A percentile compares a stretch with the other conserved stretches of the same genome.
These are phyloP conservation scores for Fusarium sterilihyphosum DNA, from an alignment of 2,329 filamentous ascomycete genomes.

Conservation along the genomic window DNA sequence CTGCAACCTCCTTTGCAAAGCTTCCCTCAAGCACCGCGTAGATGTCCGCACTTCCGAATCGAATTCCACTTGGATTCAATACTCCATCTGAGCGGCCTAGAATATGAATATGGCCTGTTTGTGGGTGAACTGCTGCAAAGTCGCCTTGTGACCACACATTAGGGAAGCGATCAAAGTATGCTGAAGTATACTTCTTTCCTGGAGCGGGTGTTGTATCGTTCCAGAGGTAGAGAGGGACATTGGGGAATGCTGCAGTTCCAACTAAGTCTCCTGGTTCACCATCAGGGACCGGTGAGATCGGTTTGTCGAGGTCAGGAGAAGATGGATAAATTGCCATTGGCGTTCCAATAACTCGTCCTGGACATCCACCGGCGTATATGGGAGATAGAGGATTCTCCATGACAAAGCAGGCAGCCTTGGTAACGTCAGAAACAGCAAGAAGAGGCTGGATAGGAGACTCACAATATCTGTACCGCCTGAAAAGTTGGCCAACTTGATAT, in stretches of 20 bases:
- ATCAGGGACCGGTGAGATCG: slow-evolving; percentile 56
- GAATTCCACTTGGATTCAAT: slow-evolving; percentile 79
- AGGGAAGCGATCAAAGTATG: slow-evolving; percentile 71
- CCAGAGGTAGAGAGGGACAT: slow-evolving; percentile 76
- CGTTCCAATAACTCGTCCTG: slow-evolving; percentile 61
- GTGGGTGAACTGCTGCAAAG: slow-evolving; percentile 76
- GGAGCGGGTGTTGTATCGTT: slow-evolving; percentile 60
- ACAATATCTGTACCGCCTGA: slow-evolving; percentile 83
- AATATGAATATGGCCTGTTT: slow-evolving; percentile 72
- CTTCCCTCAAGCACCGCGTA: slow-evolving; percentile 76
- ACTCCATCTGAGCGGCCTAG: slow-evolving; percentile 81
- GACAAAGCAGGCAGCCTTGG: slow-evolving; percentile 67
- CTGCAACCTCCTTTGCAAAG: slow-evolving; percentile 71
- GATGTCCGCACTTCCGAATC: slow-evolving; percentile 84
- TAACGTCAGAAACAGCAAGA: not conserved
- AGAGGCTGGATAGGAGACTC: slow-evolving; percentile 38
- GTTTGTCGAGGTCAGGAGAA: slow-evolving; percentile 54
- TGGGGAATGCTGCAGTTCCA: slow-evolving; percentile 76
- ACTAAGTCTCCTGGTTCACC: slow-evolving; percentile 82
- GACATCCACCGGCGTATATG: slow-evolving; percentile 66
- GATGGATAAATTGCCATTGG: slow-evolving; percentile 68
- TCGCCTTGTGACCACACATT: slow-evolving; percentile 86
- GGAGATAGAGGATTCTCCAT: slow-evolving; percentile 75
- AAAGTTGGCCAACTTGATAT: slow-evolving; percentile 76
- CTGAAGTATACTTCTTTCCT: slow-evolving; percentile 66